Evolutionary conservation across 306 rosid species (phyloP), one percentile per base, ranked within the genome.

Genomic region (Phaseolus lunatus): DNA sequence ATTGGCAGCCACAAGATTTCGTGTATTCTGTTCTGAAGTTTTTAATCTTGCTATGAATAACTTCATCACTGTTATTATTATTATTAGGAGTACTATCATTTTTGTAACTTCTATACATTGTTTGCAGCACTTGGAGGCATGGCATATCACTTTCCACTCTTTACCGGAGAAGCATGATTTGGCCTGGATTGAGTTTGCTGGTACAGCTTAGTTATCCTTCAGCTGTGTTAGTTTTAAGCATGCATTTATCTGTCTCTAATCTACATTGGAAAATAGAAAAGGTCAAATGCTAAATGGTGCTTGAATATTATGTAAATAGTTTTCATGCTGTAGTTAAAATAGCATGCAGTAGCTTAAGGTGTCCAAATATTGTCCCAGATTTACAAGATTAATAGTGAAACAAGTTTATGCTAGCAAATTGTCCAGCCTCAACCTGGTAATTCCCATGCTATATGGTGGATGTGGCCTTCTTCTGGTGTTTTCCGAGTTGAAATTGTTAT

Each of bases 141-240:
- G 96, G 95, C 41, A 85, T 91, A 79, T 88, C 95, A 56, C 93
- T 93, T 73, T 87, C 91, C 80, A 93, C 95, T 3, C 89, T 90
- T 9, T 93, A 89, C 83, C 80, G 95, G 73, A 86, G 93, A 76
- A 93, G 98, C 83, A 81, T 84, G 90, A 87, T 91, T 76, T 91
- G 92, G 89, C 92, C 96, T 73, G 98, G 98, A 72, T 87, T 83
- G 72, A 91, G 94, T 84, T 88, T 93, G 84, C 86, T 93, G 96
- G 96, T 93, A 88, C 68, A 50, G 15, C 56, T 78, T 63, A 3
- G 15, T 77, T 66, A 65, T 71, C 72, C 26, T 35, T 49, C 69
- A 80, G 78, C 49, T 47, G 26, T 54, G 22, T 48, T 64, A 49
- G 45, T 67, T 72, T 78, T 48, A 37, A 31, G 16, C 47, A 44